These are phyloP conservation scores for Ophiostoma quercus DNA, from an alignment of 2,329 filamentous ascomycete species.

Conservation along the genomic window DNA sequence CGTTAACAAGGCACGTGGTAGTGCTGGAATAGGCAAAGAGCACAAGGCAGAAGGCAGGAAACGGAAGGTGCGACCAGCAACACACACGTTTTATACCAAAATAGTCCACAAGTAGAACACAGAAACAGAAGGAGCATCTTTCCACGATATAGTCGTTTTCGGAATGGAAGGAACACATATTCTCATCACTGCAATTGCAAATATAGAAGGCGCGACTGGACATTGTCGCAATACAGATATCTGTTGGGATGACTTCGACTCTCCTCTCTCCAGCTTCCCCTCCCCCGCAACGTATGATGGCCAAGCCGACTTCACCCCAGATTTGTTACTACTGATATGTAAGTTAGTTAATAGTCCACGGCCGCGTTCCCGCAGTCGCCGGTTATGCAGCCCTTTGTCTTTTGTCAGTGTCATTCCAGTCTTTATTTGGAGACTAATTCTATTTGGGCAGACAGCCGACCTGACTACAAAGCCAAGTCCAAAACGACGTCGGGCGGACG, in stretches of 20 bases:
- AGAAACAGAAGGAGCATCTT: not conserved
- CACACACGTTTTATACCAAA: not conserved
- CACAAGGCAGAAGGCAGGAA: not conserved
- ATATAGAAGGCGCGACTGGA: conserved; percentile 2
- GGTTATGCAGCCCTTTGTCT: not conserved
- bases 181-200: not conserved
- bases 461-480: not conserved
- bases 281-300: conserved; percentile 12
- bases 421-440: not conserved
- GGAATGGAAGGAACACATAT: not conserved
- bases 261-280: not conserved
- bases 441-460: conserved; percentile 7
- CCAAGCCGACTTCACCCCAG: conserved; percentile 9
- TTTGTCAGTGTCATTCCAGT: not conserved
- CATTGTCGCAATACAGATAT: not conserved
- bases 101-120: not conserved
- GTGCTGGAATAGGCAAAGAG: not conserved
- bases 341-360: not conserved
- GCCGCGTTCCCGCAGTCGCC: conserved; percentile 2
- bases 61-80: conserved; percentile 4
- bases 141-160: not conserved
- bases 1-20: not conserved
- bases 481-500: conserved; percentile 27
- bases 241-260: not conserved
- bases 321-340: not conserved